Conservation (phyloP, 2,329 filamentous ascomycete genomes). For the Ophiostoma ips region DNA sequence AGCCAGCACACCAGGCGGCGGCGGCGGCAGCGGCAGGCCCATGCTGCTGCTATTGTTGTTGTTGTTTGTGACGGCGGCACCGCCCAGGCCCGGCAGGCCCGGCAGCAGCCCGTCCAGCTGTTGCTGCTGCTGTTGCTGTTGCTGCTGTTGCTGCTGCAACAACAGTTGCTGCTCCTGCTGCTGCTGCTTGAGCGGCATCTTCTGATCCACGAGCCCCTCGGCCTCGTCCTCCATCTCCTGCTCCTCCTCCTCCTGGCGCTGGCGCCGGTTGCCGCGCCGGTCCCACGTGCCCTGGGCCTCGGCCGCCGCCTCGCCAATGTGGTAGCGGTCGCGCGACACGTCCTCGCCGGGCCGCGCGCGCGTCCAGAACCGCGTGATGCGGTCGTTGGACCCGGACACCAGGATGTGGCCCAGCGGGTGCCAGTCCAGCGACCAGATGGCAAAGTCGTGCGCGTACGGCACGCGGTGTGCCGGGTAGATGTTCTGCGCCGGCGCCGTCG, state of each 20-base stretch:
- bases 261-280: slow-evolving; percentile 59
- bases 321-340: slow-evolving; percentile 79
- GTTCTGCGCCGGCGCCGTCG: slow-evolving; percentile 71
- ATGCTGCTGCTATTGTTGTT: slow-evolving; percentile 17
- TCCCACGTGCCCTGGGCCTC: slow-evolving; percentile 94
- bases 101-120: not conserved
- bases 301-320: slow-evolving; percentile 85
- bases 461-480: slow-evolving; percentile 83
- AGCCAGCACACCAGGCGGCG: slow-evolving; percentile 34
- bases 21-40: slow-evolving; percentile 31
- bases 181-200: slow-evolving; percentile 49
- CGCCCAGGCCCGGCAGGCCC: slow-evolving; percentile 37
- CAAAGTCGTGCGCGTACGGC: slow-evolving; percentile 80
- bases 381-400: slow-evolving; percentile 89
- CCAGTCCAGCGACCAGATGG: slow-evolving; percentile 97
- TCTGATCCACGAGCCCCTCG: slow-evolving; percentile 84
- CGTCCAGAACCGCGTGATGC: slow-evolving; percentile 94
- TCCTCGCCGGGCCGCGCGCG: slow-evolving; percentile 73
- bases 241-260: slow-evolving; percentile 83
- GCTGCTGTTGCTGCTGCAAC: slow-evolving; percentile 4
- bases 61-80: slow-evolving; percentile 20
- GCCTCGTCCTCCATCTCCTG: slow-evolving; percentile 87
- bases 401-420: slow-evolving; percentile 92
- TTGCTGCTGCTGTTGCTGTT: not conserved
- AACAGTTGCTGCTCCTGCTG: slow-evolving; percentile 7